These are phyloP conservation scores for Camelina hispida DNA, from an alignment of 345 rosid genomes.

Conservation along the genomic window DNA sequence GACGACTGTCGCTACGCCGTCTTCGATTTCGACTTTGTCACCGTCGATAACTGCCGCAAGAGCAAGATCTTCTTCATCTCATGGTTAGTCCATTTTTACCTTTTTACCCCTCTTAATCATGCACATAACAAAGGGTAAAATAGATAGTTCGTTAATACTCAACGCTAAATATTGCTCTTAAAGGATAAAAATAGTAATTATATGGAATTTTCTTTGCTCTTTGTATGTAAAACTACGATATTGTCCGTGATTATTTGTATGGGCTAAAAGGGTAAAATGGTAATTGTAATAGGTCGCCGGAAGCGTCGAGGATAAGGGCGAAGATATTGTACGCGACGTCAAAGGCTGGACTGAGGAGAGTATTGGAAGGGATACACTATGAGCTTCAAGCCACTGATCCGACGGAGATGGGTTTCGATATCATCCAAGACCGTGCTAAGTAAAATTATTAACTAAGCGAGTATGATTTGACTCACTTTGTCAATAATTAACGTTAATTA, in stretches of 20 bases:
- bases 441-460: slow-evolving; percentile 30
- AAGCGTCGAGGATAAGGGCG: slow-evolving; percentile 82
- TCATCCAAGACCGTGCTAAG: slow-evolving; percentile 78
- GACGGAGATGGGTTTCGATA: slow-evolving; percentile 94
- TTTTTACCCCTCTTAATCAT: not conserved
- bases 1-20: slow-evolving; percentile 96
- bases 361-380: slow-evolving; percentile 86
- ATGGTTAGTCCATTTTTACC: slow-evolving; percentile 58
- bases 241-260: not conserved
- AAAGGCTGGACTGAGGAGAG: slow-evolving; percentile 82
- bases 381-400: slow-evolving; percentile 97
- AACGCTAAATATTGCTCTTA: no score
- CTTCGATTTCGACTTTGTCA: slow-evolving; percentile 91
- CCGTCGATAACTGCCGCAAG: slow-evolving; percentile 90
- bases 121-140: not conserved
- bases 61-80: slow-evolving; percentile 99
- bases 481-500: slow-evolving; percentile 51
- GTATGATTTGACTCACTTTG: slow-evolving; percentile 41
- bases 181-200: not conserved
- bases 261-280: not conserved
- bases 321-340: slow-evolving; percentile 93
- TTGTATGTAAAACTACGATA: not conserved
- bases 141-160: not conserved
- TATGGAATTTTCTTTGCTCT: not conserved
- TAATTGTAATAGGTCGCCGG: slow-evolving; percentile 60